phyloP scores from a whole-genome alignment of 345 rosid genomes.

The Sonneratia alba region DNA sequence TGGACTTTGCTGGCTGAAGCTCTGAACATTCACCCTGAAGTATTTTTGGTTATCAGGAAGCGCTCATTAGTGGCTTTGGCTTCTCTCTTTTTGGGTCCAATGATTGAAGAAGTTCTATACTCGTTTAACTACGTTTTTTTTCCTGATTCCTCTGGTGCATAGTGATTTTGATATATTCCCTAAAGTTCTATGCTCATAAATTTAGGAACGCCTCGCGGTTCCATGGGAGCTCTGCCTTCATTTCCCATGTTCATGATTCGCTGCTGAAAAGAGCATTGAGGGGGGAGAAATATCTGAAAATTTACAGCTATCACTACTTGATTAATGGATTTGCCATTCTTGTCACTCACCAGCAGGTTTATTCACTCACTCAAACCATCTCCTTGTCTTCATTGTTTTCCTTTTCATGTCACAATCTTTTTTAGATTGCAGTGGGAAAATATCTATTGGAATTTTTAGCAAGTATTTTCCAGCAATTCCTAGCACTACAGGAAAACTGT shows the following conservation, averaged over 20 bases:
- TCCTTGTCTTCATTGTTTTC: not conserved
- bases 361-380: not conserved
- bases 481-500: not conserved
- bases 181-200: conserved; percentile 12
- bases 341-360: conserved; percentile 75
- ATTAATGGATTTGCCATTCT: conserved; percentile 89
- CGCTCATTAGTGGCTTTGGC: not conserved
- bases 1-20: too few species aligned
- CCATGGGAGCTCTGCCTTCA: conserved; percentile 27
- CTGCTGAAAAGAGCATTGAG: conserved; percentile 50
- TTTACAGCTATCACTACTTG: conserved; percentile 90
- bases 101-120: not conserved
- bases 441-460: too few species aligned
- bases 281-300: conserved; percentile 82
- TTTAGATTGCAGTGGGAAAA: not conserved
- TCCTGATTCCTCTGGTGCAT: not conserved
- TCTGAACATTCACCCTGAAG: not conserved
- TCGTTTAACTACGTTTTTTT: not conserved
- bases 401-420: not conserved
- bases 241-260: conserved; percentile 71
- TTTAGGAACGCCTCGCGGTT: conserved; percentile 45
- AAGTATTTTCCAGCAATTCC: not conserved
- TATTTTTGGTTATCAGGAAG: not conserved
- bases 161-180: conserved; percentile 6
- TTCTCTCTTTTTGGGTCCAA: not conserved